Percentiles rank a stretch among this genome's conserved stretches.
Conservation (phyloP, 495 filamentous ascomycete species). For the Hapsidospora chrysogenum region DNA sequence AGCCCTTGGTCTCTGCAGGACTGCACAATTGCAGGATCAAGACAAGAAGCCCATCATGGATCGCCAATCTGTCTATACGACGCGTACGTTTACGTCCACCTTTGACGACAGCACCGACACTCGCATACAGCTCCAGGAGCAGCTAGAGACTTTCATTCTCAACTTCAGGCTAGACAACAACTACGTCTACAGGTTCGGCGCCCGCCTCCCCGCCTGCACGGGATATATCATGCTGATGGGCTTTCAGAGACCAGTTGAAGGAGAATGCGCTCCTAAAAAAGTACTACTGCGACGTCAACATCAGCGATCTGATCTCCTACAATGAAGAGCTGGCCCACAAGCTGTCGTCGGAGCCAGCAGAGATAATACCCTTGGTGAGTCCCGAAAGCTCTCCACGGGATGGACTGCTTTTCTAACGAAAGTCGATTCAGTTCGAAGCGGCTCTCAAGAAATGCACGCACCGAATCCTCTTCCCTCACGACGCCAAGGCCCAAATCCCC, state of each 20-base stretch:
- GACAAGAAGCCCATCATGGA: conserved; percentile 45
- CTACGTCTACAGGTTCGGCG: conserved; percentile 78
- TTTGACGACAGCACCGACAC: conserved; percentile 36
- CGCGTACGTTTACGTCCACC: conserved; percentile 60
- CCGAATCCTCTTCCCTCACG: conserved; percentile 67
- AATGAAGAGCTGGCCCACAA: conserved; percentile 92
- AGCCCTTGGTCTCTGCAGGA: too few species aligned
- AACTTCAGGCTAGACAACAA: conserved; percentile 91
- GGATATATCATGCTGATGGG: conserved; percentile 5
- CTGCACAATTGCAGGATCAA: too few species aligned
- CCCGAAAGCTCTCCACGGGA: not conserved
- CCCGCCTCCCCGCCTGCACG: not conserved
- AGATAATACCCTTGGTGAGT: conserved; percentile 79
- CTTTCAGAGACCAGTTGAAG: conserved; percentile 71
- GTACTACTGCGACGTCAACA: conserved; percentile 94
- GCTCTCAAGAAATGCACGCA: conserved; percentile 84
- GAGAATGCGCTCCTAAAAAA: conserved; percentile 92
- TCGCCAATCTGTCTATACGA: conserved; percentile 65
- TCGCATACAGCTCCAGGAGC: conserved; percentile 40
- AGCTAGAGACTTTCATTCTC: conserved; percentile 69
- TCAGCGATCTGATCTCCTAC: conserved; percentile 89
- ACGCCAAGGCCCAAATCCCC: conserved; percentile 52
- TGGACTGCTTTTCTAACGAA: conserved; percentile 3
- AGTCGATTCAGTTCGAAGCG: conserved; percentile 55
- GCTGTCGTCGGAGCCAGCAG: conserved; percentile 76